Evolutionary conservation across 495 filamentous ascomycete genomes (phyloP).

Genomic region (Neurospora sp.): DNA sequence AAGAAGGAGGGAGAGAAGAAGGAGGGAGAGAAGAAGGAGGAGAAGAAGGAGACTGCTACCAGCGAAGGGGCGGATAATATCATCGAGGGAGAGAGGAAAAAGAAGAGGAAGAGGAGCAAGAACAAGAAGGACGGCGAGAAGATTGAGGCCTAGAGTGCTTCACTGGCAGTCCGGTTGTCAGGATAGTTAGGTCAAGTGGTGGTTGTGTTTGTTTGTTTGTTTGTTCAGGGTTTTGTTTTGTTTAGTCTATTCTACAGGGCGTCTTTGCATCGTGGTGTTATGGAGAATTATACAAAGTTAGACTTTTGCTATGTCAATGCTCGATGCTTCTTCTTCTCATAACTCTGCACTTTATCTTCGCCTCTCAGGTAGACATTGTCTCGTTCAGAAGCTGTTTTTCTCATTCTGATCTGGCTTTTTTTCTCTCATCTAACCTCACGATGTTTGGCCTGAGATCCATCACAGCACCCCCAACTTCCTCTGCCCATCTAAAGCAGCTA

Average conservation of each 20-base stretch:
- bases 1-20: constrained; percentile 25
- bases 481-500: neutral
- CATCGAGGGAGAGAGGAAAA: constrained; percentile 33
- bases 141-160: neutral
- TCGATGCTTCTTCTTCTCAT: neutral
- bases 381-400: neutral
- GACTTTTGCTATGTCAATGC: neutral
- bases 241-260: neutral
- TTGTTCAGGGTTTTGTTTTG: neutral
- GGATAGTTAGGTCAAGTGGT: neutral
- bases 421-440: no score
- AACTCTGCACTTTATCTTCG: neutral
- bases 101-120: constrained; percentile 41
- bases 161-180: neutral
- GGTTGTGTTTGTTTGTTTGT: neutral
- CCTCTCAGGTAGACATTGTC: neutral
- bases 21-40: constrained; percentile 35
- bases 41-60: constrained; percentile 10
- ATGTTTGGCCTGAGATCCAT: no score
- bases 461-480: no score
- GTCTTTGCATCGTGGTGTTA: neutral
- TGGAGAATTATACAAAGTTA: neutral
- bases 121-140: constrained; percentile 14
- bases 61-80: constrained; percentile 5
- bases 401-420: neutral